Base-by-base conservation (phyloP, 352 stramenopile species). In the Pythium scleroteichum region DNA sequence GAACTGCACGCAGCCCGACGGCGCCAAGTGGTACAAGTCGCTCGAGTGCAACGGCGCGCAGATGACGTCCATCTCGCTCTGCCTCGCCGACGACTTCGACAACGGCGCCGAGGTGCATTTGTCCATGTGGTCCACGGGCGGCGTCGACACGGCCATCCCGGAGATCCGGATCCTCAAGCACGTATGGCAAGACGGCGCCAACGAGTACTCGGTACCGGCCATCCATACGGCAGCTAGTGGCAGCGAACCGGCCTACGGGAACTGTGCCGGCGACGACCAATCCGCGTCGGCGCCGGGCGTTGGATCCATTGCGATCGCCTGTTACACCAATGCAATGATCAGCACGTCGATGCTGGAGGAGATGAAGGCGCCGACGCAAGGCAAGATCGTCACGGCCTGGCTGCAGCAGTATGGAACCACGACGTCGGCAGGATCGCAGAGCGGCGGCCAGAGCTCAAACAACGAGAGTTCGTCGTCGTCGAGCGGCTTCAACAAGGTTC, bases 61-160 rank as follows among this genome's bases (percentile, higher is more conserved):
- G 27, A 65, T 65, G 48, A 27, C 19, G 40, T 32, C 16, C 16
- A 22, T 53, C 39, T 39, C 48, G 40, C 58, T 10, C 1, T 65
- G 58, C 53, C 24, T 53, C 39, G 35, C 39, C 19, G 58, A 65
- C 22, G 26, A 27, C 7, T 32, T 65, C 27, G 5, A 7, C 5
- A 19, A 39, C 33, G 29, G 12, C 6, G 38, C 12, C 13, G 29
- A 52, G 0, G 27, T 48, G 4, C 38, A 64, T 24, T 3, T 39
- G 47, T 49, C 47, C 16, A 56, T 64, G 56, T 64, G 56, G 56
- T 42, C 56, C 2, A 56, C 56, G 1, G 56, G 56, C 46, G 56
- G 56, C n/a, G 19, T 33, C 23, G 46, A 55, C 3, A n/a, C 19
- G 2, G n/a, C 32, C 22, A 51, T 64, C n/a, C 56, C 56, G 23